phyloP scores from a whole-genome alignment of 805 yeast species.

The Yamadazyma paraphyllophila region DNA sequence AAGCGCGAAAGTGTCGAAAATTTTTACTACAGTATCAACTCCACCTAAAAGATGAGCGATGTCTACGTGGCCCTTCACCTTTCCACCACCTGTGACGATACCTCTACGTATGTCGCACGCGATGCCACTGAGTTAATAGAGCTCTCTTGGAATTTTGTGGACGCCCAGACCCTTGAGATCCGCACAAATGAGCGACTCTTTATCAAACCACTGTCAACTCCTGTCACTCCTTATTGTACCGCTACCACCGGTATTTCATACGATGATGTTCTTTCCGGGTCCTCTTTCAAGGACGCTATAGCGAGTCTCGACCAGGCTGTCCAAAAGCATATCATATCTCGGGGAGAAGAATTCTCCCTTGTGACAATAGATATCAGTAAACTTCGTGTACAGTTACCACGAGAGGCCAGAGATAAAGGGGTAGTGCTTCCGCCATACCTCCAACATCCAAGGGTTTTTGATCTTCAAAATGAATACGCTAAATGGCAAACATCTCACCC shows the following conservation, averaged over 20 bases:
- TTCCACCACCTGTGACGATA: slow-evolving; percentile 67
- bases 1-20: not conserved
- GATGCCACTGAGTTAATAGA: slow-evolving; percentile 70
- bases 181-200: slow-evolving; percentile 44
- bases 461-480: slow-evolving; percentile 67
- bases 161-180: slow-evolving; percentile 48
- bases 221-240: slow-evolving; percentile 60
- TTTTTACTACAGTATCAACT: not conserved
- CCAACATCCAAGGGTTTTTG: slow-evolving; percentile 75
- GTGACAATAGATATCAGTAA: slow-evolving; percentile 69
- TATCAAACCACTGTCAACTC: slow-evolving; percentile 63
- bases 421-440: slow-evolving; percentile 71
- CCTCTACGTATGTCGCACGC: slow-evolving; percentile 49
- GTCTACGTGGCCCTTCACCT: slow-evolving; percentile 60
- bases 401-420: slow-evolving; percentile 78
- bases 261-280: slow-evolving; percentile 59
- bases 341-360: slow-evolving; percentile 55
- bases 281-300: slow-evolving; percentile 63
- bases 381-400: slow-evolving; percentile 70
- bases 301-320: slow-evolving; percentile 50
- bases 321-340: slow-evolving; percentile 40
- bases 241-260: slow-evolving; percentile 53
- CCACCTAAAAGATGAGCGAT: slow-evolving; percentile 40
- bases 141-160: slow-evolving; percentile 64
- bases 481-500: slow-evolving; percentile 68